phyloP scores from a whole-genome alignment of 768 basidiomycete genomes.

The Ramaria sp. region DNA sequence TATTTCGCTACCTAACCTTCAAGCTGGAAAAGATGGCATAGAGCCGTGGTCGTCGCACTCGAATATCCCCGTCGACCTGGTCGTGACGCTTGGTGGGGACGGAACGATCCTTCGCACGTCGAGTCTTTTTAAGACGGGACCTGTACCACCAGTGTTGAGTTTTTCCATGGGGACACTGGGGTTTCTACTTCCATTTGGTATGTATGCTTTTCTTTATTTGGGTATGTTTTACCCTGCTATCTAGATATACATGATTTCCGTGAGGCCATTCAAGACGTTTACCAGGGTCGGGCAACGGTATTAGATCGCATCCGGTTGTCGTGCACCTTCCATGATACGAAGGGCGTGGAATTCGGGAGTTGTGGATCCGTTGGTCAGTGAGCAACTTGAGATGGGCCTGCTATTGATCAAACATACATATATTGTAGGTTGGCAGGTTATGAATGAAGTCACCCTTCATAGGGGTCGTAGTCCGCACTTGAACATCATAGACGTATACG shows the following conservation, averaged over 20 bases:
- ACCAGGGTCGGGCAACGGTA: slow-evolving; percentile 68
- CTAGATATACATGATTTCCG: slow-evolving; percentile 84
- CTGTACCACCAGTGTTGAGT: slow-evolving; percentile 84
- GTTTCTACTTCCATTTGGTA: slow-evolving; percentile 88
- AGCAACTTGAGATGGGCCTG: neutral
- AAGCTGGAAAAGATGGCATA: neutral
- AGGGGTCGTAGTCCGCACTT: slow-evolving; percentile 86
- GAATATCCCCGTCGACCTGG: slow-evolving; percentile 46
- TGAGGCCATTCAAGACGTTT: slow-evolving; percentile 69
- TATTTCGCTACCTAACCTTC: neutral
- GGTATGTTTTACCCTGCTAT: neutral
- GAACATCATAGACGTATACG: slow-evolving; percentile 87
- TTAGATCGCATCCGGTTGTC: slow-evolving; percentile 86
- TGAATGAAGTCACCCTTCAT: slow-evolving; percentile 94
- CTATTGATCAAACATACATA: neutral
- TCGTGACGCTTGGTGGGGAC: slow-evolving; percentile 89
- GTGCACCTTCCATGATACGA: slow-evolving; percentile 60
- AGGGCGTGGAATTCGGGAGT: slow-evolving; percentile 40
- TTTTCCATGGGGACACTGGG: slow-evolving; percentile 92
- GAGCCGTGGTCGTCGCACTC: slow-evolving; percentile 8
- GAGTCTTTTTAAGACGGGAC: slow-evolving; percentile 80
- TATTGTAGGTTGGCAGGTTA: slow-evolving; percentile 80
- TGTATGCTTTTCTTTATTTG: neutral
- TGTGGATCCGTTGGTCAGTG: neutral
- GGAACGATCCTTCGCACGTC: slow-evolving; percentile 93